phyloP scores from a whole-genome alignment of 306 rosid genomes.

The Cucurbita maxima region DNA sequence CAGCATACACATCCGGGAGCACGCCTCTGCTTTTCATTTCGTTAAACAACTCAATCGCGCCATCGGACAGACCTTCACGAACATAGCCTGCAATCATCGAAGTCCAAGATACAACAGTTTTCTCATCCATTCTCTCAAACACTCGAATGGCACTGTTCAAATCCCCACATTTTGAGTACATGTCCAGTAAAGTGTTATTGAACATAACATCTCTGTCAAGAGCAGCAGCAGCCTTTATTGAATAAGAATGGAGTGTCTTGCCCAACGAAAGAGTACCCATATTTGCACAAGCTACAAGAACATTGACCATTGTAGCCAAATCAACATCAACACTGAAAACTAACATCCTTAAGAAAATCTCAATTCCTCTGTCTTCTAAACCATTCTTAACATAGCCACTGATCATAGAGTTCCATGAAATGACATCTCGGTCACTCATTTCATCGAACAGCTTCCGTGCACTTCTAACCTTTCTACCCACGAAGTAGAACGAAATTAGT shows the following conservation, averaged over 20 bases:
- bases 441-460: conserved; percentile 60
- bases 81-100: conserved; percentile 52
- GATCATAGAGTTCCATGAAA: conserved; percentile 78
- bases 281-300: conserved; percentile 54
- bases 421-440: conserved; percentile 46
- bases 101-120: conserved; percentile 71
- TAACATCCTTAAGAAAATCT: conserved; percentile 36
- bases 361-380: conserved; percentile 24
- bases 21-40: conserved; percentile 40
- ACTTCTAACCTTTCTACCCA: conserved; percentile 33
- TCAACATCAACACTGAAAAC: conserved; percentile 24
- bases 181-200: conserved; percentile 47
- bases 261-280: conserved; percentile 35
- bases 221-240: conserved; percentile 29
- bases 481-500: conserved; percentile 37
- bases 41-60: conserved; percentile 32
- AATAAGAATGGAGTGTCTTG: conserved; percentile 37
- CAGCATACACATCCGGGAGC: conserved; percentile 34
- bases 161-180: conserved; percentile 66
- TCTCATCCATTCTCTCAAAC: conserved; percentile 40
- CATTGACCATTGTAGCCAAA: conserved; percentile 49
- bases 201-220: conserved; percentile 28
- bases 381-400: conserved; percentile 49
- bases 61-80: conserved; percentile 38
- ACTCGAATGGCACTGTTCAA: conserved; percentile 28